Base-by-base conservation (phyloP, 768 basidiomycete species). In the Mrakia frigida region DNA sequence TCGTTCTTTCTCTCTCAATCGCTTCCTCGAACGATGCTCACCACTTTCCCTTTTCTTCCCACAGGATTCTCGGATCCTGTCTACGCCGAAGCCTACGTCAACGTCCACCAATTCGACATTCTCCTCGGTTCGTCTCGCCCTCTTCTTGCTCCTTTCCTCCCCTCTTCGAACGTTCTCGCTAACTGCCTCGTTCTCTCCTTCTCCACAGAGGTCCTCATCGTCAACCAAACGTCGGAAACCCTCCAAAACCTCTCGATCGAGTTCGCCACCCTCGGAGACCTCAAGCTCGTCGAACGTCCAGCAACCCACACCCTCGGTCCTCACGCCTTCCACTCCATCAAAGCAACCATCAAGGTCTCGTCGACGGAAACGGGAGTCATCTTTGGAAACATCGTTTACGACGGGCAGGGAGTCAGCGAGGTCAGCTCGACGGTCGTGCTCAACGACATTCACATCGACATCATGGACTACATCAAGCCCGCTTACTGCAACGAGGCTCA, bases 331-430 rank as follows among this genome's bases (percentile, higher is more conserved):
- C 96, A 97, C 84, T 94, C 91, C 82, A 94, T 98, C 85, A 98
- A 98, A 83, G 94, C 95, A 25, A 98, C 97, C 1, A 95, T 99
- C 86, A 98, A 99, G 86, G 89, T 96, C 1, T 95, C 96, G 0
- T 97, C 94, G 31, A 98, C 97, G 0, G 97, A 99, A 84, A 98
- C 97, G 1, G 97, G 95, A 60, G 95, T 98, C 78, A 97, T 98
- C 80, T 98, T 98, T 79, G 97, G 97, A 25, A 95, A 93, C 82
- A 98, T 98, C 77, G 89, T 96, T 16, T 98, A 96, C 91, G 94
- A 97, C 81, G 92, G 92, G 14, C 90, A 91, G 0, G 91, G 90
- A 59, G 89, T 95, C 81, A 87, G 90, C 0, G 95, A 97, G 81
- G 89, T 90, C 28, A 80, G 79, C 71, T 83, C 83, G 53, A 83